Conservation (phyloP, 192 early-diverging fungal species). For the Backusella mclennaniae region DNA sequence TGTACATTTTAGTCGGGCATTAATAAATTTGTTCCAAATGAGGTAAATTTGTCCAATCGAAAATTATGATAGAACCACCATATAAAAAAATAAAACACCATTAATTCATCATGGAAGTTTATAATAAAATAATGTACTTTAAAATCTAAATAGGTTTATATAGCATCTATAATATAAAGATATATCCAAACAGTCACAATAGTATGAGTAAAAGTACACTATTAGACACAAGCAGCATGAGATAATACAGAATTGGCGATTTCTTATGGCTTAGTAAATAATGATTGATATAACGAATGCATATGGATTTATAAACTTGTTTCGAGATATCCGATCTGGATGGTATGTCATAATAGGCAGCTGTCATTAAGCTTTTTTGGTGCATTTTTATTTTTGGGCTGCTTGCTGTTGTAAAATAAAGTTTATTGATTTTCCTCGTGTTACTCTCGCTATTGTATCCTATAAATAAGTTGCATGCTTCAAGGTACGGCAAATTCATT, state of each 20-base stretch:
- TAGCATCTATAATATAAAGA: no score
- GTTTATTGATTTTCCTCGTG: conserved; percentile 1
- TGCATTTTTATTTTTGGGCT: not conserved
- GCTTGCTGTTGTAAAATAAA: not conserved
- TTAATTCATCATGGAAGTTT: not conserved
- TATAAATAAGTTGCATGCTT: not conserved
- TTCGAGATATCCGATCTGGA: not conserved
- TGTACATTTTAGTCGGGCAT: not conserved
- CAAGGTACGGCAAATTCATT: not conserved
- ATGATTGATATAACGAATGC: not conserved
- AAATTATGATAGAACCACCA: not conserved
- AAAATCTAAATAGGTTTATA: no score
- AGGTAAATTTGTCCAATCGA: not conserved
- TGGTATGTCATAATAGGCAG: not conserved
- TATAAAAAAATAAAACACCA: not conserved
- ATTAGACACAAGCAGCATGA: no score
- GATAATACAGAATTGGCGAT: no score
- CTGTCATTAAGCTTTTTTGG: not conserved
- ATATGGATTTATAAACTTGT: not conserved
- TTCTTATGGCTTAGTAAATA: not conserved
- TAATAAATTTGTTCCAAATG: not conserved
- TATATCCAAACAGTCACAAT: no score
- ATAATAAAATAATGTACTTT: not conserved
- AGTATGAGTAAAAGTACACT: no score
- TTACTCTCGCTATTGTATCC: not conserved